Conservation (phyloP, 2,329 filamentous ascomycete species). For the Exophiala sp. region DNA sequence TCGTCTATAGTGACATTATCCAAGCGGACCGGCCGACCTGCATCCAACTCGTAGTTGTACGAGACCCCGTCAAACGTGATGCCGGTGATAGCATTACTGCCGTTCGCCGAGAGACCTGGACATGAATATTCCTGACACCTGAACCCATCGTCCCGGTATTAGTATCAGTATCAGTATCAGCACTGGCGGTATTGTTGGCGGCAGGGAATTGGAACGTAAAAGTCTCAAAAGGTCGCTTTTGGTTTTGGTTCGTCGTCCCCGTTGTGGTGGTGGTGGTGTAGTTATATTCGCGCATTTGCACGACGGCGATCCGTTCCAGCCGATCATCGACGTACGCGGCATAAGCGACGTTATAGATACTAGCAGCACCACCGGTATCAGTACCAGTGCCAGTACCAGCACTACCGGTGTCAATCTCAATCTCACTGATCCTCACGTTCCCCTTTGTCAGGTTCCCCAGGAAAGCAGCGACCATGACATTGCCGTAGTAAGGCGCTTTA, state of each 20-base stretch:
- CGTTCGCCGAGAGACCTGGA: constrained; percentile 55
- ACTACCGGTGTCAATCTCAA: constrained; percentile 36
- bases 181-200: constrained; percentile 18
- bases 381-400: no score
- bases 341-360: constrained; percentile 50
- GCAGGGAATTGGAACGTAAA: constrained; percentile 31
- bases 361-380: no score
- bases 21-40: constrained; percentile 50
- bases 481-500: constrained; percentile 60
- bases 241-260: constrained; percentile 23
- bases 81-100: constrained; percentile 57
- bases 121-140: constrained; percentile 30
- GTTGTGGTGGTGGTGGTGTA: constrained; percentile 39
- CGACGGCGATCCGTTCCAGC: constrained; percentile 47
- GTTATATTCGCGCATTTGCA: constrained; percentile 58
- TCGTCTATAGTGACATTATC: constrained; percentile 52
- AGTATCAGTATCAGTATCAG: no score
- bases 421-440: constrained; percentile 44
- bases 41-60: constrained; percentile 55
- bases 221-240: constrained; percentile 25
- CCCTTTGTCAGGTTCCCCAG: constrained; percentile 38
- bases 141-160: no score
- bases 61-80: constrained; percentile 58
- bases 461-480: constrained; percentile 53
- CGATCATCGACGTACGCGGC: constrained; percentile 46